phyloP scores from a whole-genome alignment of 1,139 yeast genomes.

The Saccharomyces uvarum region DNA sequence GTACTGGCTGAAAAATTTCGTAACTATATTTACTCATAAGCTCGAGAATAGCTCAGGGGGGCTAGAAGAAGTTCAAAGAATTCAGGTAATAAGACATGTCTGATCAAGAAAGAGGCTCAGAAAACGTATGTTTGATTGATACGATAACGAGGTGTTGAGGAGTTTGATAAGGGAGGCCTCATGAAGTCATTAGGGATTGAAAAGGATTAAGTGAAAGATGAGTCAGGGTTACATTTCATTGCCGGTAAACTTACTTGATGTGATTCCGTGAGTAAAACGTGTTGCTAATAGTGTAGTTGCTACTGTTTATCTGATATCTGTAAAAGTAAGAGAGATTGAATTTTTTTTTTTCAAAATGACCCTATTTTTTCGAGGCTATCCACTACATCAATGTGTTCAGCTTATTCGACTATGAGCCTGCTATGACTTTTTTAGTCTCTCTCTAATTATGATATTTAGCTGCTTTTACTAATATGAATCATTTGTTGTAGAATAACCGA shows the following conservation, averaged over 20 bases:
- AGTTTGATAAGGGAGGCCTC: neutral
- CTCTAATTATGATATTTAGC: neutral
- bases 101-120: neutral
- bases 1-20: neutral
- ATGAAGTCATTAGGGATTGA: neutral
- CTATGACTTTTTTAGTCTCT: neutral
- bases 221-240: neutral
- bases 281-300: neutral
- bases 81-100: neutral
- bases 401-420: neutral
- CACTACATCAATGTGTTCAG: neutral
- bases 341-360: neutral
- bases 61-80: neutral
- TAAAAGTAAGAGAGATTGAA: neutral
- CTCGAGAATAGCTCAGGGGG: neutral
- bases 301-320: neutral
- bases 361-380: neutral
- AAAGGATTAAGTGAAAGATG: neutral
- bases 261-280: neutral
- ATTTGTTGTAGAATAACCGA: constrained; percentile 1
- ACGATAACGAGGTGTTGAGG: constrained; percentile 6
- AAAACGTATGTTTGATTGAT: neutral
- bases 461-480: neutral
- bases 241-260: neutral
- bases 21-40: neutral